phyloP scores from a whole-genome alignment of 2,329 filamentous ascomycete species.

The Phyllosticta citribraziliensis region DNA sequence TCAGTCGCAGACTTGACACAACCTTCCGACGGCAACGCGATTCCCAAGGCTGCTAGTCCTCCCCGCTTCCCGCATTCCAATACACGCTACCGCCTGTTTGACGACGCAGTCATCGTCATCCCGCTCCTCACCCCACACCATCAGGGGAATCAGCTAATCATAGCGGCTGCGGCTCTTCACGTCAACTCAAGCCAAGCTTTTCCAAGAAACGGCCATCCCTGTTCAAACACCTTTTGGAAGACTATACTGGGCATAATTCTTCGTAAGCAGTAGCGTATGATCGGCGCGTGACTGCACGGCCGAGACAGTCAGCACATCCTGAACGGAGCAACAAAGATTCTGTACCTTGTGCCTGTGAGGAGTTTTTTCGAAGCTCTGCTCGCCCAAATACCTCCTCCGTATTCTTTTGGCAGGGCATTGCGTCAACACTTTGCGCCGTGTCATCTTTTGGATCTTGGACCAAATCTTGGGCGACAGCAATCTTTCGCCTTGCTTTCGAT shows the following conservation, averaged over 20 bases:
- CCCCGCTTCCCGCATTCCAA: neutral
- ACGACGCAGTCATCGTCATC: neutral
- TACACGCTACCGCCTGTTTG: neutral
- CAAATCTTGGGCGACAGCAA: too few species aligned
- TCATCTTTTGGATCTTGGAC: too few species aligned
- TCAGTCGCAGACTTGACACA: conserved; percentile 9
- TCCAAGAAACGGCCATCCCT: neutral
- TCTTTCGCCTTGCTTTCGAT: too few species aligned
- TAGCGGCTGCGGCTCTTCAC: neutral
- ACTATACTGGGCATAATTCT: neutral
- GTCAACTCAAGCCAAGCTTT: neutral
- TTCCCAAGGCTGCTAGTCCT: neutral
- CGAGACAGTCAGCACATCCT: neutral
- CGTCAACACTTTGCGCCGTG: neutral
- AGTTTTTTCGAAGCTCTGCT: neutral
- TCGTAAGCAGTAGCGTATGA: neutral
- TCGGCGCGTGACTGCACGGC: neutral
- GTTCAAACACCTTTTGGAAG: neutral
- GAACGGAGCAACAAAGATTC: neutral
- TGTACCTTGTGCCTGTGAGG: neutral
- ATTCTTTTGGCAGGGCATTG: neutral
- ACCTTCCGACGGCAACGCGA: conserved; percentile 6
- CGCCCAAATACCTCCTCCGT: neutral
- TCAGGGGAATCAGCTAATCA: neutral
- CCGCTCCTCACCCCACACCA: neutral